Conservation (phyloP, 768 basidiomycete genomes). For the Pisolithus tinctorius region DNA sequence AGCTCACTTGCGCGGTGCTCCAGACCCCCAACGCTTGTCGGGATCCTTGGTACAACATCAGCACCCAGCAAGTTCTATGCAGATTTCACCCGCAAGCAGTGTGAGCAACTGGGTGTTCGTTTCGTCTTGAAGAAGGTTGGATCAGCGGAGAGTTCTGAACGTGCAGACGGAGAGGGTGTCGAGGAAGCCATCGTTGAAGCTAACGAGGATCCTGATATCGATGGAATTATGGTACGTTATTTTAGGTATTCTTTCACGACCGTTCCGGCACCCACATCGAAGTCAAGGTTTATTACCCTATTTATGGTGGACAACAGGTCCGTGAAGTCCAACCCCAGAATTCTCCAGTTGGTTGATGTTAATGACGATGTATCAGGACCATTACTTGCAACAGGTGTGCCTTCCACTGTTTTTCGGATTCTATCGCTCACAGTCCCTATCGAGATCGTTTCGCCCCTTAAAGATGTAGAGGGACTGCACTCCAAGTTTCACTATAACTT, state of each 20-base stretch:
- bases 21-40: constrained; percentile 70
- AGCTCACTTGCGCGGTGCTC: constrained; percentile 29
- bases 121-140: constrained; percentile 71
- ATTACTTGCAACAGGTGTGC: constrained; percentile 88
- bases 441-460: constrained; percentile 88
- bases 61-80: constrained; percentile 79
- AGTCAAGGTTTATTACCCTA: constrained; percentile 87
- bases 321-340: constrained; percentile 13
- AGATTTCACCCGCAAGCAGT: constrained; percentile 88
- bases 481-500: constrained; percentile 94
- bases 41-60: constrained; percentile 82
- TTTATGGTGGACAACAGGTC: constrained; percentile 86
- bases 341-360: constrained; percentile 5
- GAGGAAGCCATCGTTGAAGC: constrained; percentile 96
- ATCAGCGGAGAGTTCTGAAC: constrained; percentile 35
- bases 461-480: constrained; percentile 96
- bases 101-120: constrained; percentile 79
- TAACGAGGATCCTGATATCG: constrained; percentile 76
- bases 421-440: constrained; percentile 1
- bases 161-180: constrained; percentile 76
- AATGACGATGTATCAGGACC: constrained; percentile 51
- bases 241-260: constrained; percentile 1
- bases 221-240: constrained; percentile 87
- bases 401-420: not conserved
- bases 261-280: not conserved